Evolutionary conservation across 1,139 yeast genomes (phyloP), one percentile per base, ranked within the genome.

Genomic region (Suhomyces kunorum): DNA sequence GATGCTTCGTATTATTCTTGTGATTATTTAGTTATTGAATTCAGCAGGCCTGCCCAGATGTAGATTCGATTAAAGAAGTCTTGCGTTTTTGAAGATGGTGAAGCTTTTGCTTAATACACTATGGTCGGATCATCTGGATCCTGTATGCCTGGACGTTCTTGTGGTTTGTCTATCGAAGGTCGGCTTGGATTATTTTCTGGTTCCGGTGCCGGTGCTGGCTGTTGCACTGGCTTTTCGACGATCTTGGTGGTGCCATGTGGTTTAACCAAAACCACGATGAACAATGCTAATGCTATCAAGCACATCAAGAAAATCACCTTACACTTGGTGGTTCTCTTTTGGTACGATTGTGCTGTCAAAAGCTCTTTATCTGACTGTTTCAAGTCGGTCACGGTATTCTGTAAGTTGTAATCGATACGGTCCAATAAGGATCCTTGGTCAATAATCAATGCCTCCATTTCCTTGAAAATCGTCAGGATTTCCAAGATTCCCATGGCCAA

Each of bases 381-480:
- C 45, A 92, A 77, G 50, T 88, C 87, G 33, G 80, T 80, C 5
- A 80, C 85, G 24, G 96, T 85, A 47, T 80, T 82, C 46, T 85
- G 86, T 44, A 94, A 68, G 58, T 94, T 92, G 62, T 90, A 90
- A 63, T 89, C 98, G 42, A 92, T 90, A 49, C 98, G 70, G 61
- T 92, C 98, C 44, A 92, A 72, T 33, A 92, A 74, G 0, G 97
- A 88, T 2, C 98, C 98, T 63, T 92, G 98, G 56, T 94, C 98
- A 43, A 92, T 87, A 36, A 92, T 89, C 74, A 94, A 74, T 23
- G 81, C 79, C 54, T 94, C 98, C 78, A 92, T 79, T 56, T 94
- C 98, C 58, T 87, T 85, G 67, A 92, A 92, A 39, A 94, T 92
- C 2, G 94, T 88, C 32, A 94, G 86, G 2, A 92, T 86, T 60